Evolutionary conservation across 768 basidiomycete genomes (phyloP).

Genomic region (Punctularia strigosozonata): DNA sequence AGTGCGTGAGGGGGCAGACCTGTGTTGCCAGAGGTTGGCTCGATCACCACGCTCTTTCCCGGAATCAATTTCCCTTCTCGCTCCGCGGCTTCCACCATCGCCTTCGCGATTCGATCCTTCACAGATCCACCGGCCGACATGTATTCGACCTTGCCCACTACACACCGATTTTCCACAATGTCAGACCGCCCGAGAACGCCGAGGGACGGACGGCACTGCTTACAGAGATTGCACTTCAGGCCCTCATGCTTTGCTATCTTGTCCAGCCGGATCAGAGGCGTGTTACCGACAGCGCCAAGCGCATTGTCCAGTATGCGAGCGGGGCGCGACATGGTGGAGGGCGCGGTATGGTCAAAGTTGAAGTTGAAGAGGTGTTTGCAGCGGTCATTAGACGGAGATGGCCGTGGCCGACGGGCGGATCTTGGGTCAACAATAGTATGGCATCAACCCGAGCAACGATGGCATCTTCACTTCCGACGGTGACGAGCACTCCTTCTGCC

Average conservation of each 20-base stretch:
- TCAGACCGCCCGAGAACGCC: background rate
- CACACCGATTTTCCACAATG: background rate
- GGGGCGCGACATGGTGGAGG: conserved; percentile 18
- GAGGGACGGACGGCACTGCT: conserved; percentile 20
- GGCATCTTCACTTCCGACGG: no score
- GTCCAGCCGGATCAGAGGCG: conserved; percentile 81
- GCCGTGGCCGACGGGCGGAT: no score
- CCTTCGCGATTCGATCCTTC: conserved; percentile 93
- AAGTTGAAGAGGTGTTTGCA: no score
- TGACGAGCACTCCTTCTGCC: no score
- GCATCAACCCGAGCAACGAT: no score
- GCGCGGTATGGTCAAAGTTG: no score
- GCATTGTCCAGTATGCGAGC: conserved; percentile 59
- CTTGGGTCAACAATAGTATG: no score
- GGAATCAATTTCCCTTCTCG: conserved; percentile 73
- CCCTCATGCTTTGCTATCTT: conserved; percentile 63
- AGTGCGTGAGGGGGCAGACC: conserved; percentile 33
- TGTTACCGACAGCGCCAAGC: conserved; percentile 80
- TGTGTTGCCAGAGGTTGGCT: conserved; percentile 94
- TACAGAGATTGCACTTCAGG: conserved; percentile 83
- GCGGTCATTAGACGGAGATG: no score
- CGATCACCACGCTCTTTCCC: conserved; percentile 85
- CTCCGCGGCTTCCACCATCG: conserved; percentile 96
- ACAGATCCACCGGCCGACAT: conserved; percentile 87
- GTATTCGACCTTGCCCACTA: conserved; percentile 87